phyloP scores from a whole-genome alignment of 2,329 filamentous ascomycete genomes.

The Colletotrichum eremochloae region DNA sequence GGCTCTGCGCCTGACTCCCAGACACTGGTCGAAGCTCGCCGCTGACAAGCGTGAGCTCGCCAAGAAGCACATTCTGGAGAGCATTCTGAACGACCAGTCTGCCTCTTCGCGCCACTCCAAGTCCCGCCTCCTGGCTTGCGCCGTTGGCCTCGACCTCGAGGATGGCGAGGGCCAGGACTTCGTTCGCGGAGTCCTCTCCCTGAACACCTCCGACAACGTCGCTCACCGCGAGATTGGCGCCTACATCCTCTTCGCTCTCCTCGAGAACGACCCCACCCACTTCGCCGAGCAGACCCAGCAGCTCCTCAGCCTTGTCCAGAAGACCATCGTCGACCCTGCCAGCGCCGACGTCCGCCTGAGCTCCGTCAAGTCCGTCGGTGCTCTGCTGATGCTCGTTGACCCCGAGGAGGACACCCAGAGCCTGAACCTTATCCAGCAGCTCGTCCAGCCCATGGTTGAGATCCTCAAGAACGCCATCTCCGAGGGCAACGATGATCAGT shows the following conservation, averaged over 20 bases:
- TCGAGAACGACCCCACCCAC: conserved; percentile 87
- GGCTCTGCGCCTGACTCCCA: conserved; percentile 83
- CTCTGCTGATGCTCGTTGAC: conserved; percentile 88
- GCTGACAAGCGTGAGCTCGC: conserved; percentile 83
- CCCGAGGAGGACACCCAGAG: conserved; percentile 85
- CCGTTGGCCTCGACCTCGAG: conserved; percentile 85
- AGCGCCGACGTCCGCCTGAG: conserved; percentile 95
- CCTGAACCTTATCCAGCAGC: conserved; percentile 80
- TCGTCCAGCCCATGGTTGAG: conserved; percentile 89
- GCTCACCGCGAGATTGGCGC: conserved; percentile 90
- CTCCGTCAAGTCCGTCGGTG: conserved; percentile 90
- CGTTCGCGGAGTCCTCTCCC: conserved; percentile 82
- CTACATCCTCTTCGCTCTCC: conserved; percentile 91
- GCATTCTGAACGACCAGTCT: conserved; percentile 83
- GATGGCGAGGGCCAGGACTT: conserved; percentile 84
- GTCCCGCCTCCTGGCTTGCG: conserved; percentile 87
- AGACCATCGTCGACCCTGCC: conserved; percentile 90
- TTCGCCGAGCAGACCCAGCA: conserved; percentile 85
- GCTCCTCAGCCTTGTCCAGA: conserved; percentile 85
- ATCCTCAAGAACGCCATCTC: conserved; percentile 89
- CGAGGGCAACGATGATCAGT: conserved; percentile 85
- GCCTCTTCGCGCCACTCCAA: conserved; percentile 86
- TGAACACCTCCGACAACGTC: conserved; percentile 80
- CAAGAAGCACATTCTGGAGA: conserved; percentile 85
- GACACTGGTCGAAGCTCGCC: conserved; percentile 85